Conservation (phyloP, 768 basidiomycete genomes). For the Hygrocybe punicea region DNA sequence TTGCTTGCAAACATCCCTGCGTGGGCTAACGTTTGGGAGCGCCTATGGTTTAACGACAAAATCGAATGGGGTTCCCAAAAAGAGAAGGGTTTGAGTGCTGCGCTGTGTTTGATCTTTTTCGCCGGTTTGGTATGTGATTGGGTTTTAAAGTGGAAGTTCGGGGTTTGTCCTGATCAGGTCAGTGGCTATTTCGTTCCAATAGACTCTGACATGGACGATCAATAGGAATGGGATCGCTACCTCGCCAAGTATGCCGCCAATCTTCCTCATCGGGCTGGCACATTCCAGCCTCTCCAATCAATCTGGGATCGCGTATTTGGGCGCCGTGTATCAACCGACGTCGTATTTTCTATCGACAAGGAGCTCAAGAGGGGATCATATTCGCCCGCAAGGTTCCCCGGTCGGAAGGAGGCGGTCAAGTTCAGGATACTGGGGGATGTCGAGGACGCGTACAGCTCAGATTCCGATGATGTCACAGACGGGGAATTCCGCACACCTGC, state of each 20-base stretch:
- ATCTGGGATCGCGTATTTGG: slow-evolving; percentile 52
- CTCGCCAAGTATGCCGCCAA: slow-evolving; percentile 55
- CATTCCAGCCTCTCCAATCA: slow-evolving; percentile 49
- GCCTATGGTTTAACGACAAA: slow-evolving; percentile 51
- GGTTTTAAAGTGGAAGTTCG: slow-evolving; percentile 51
- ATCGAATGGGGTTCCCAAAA: slow-evolving; percentile 50
- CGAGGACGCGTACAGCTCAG: slow-evolving; percentile 23
- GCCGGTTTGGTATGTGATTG: slow-evolving; percentile 52
- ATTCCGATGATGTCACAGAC: slow-evolving; percentile 33
- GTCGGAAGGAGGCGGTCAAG: slow-evolving; percentile 25
- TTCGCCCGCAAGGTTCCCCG: slow-evolving; percentile 16
- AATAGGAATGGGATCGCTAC: slow-evolving; percentile 67
- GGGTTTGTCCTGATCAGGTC: slow-evolving; percentile 70
- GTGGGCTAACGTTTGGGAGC: slow-evolving; percentile 64
- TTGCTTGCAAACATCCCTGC: slow-evolving; percentile 46
- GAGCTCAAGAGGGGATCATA: slow-evolving; percentile 20
- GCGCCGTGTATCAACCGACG: neutral
- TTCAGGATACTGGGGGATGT: slow-evolving; percentile 24
- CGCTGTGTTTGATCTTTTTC: slow-evolving; percentile 50
- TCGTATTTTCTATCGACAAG: slow-evolving; percentile 15
- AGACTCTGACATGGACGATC: neutral
- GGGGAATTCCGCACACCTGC: slow-evolving; percentile 19
- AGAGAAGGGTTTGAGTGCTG: slow-evolving; percentile 60
- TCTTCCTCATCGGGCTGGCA: slow-evolving; percentile 58
- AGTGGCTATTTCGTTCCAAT: slow-evolving; percentile 10